phyloP scores from a whole-genome alignment of 2,329 filamentous ascomycete genomes.

The Pseudocercospora macadamiae region DNA sequence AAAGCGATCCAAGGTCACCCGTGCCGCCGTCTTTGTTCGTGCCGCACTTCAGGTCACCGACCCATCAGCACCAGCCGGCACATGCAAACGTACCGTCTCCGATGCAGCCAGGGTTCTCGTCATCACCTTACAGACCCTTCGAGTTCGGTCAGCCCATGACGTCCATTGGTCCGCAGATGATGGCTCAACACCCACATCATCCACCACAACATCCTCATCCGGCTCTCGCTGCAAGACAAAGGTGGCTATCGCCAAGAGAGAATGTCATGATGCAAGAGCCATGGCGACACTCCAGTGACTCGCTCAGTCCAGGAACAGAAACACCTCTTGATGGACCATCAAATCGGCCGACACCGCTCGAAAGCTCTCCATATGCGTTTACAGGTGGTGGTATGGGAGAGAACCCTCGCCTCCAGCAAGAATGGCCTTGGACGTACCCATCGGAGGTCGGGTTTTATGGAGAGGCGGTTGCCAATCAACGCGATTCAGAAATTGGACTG shows the following conservation, averaged over 20 bases:
- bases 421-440: conserved; percentile 7
- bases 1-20: conserved; percentile 14
- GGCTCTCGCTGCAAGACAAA: conserved; percentile 5
- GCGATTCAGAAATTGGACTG: conserved; percentile 16
- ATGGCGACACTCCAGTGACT: conserved; percentile 9
- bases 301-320: conserved; percentile 11
- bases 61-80: conserved; percentile 1
- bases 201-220: neutral
- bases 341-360: conserved; percentile 13
- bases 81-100: conserved; percentile 6
- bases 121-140: conserved; percentile 8
- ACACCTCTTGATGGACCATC: conserved; percentile 10
- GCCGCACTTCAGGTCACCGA: conserved; percentile 8
- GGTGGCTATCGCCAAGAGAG: neutral
- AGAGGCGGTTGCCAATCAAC: neutral
- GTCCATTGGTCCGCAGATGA: neutral
- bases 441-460: conserved; percentile 6
- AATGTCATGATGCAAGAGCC: conserved; percentile 13
- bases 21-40: conserved; percentile 14
- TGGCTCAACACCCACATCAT: neutral
- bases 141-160: conserved; percentile 7
- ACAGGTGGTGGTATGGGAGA: neutral
- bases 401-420: conserved; percentile 1
- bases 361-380: conserved; percentile 1
- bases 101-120: conserved; percentile 1